These are phyloP conservation scores for Cryptosporidium bovis DNA, from an alignment of 169 alveolate genomes.

Conservation along the genomic window DNA sequence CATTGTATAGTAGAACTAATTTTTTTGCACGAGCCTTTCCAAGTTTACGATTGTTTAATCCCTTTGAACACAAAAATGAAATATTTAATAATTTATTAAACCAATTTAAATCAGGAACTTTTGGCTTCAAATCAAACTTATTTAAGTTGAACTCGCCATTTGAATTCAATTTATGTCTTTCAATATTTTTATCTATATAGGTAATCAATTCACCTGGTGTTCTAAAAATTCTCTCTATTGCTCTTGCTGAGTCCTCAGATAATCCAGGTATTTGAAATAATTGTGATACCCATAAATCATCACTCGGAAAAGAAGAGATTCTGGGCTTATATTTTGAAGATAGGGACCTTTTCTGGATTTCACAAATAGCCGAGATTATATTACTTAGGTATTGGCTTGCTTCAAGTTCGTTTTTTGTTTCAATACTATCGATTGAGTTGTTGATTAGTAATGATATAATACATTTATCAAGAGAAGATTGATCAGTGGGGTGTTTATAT, in stretches of 20 bases:
- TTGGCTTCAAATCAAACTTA: background rate
- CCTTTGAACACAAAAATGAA: constrained; percentile 46
- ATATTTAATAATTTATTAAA: constrained; percentile 30
- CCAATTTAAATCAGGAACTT: constrained; percentile 17
- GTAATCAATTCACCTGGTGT: constrained; percentile 38
- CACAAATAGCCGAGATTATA: constrained; percentile 19
- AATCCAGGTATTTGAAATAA: constrained; percentile 66
- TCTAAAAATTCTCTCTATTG: background rate
- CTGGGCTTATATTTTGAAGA: constrained; percentile 64
- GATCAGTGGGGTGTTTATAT: background rate
- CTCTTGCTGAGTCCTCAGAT: constrained; percentile 72
- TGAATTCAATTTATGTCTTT: background rate
- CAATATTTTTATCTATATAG: constrained; percentile 10
- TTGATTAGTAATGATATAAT: constrained; percentile 31
- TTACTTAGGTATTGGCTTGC: constrained; percentile 46
- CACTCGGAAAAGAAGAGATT: constrained; percentile 22
- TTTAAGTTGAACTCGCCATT: background rate
- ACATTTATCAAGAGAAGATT: constrained; percentile 39
- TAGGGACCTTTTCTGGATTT: constrained; percentile 30
- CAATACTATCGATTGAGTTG: constrained; percentile 63
- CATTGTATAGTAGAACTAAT: constrained; percentile 29
- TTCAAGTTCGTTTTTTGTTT: constrained; percentile 49
- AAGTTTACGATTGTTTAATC: constrained; percentile 14
- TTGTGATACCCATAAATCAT: constrained; percentile 58
- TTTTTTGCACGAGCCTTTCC: constrained; percentile 64